Conservation (phyloP, 2,329 filamentous ascomycete genomes). For the Simplicillium aogashimaense region DNA sequence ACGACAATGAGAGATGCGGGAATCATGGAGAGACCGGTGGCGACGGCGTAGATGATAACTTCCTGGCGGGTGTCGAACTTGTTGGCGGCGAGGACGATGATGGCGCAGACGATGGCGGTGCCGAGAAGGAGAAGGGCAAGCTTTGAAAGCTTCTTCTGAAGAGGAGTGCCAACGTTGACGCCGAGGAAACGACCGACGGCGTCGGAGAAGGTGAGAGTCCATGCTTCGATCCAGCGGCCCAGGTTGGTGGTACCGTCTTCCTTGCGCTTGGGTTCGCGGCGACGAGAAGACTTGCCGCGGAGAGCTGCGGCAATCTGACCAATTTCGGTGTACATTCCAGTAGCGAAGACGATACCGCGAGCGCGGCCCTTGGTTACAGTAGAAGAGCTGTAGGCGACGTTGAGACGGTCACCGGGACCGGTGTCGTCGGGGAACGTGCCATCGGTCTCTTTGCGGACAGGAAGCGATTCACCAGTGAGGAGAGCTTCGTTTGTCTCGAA, state of each 20-base stretch:
- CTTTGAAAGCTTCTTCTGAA: constrained; percentile 60
- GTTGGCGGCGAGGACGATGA: constrained; percentile 34
- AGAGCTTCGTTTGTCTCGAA: constrained; percentile 58
- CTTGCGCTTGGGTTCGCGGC: constrained; percentile 27
- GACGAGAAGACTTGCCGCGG: constrained; percentile 22
- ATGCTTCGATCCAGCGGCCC: constrained; percentile 23
- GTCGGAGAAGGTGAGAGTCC: constrained; percentile 23
- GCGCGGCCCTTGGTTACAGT: constrained; percentile 53
- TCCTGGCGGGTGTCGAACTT: constrained; percentile 26
- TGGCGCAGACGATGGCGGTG: constrained; percentile 37
- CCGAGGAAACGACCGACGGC: constrained; percentile 36
- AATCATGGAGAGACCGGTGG: constrained; percentile 38
- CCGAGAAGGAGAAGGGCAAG: constrained; percentile 59
- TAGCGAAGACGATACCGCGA: constrained; percentile 50
- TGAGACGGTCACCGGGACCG: constrained; percentile 46
- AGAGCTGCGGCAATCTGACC: constrained; percentile 47
- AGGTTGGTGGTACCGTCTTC: constrained; percentile 28
- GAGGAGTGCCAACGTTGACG: constrained; percentile 49
- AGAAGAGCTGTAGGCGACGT: constrained; percentile 53
- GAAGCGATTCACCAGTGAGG: constrained; percentile 54
- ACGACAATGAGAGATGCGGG: constrained; percentile 39
- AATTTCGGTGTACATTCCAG: constrained; percentile 52
- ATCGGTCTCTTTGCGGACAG: constrained; percentile 42
- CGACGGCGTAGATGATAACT: constrained; percentile 33
- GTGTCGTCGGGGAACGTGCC: constrained; percentile 30